A percentile compares a stretch with the other conserved stretches of the same genome.
Evolutionary conservation across 345 rosid species (phyloP).

Genomic region (Streptanthus diversifolius): DNA sequence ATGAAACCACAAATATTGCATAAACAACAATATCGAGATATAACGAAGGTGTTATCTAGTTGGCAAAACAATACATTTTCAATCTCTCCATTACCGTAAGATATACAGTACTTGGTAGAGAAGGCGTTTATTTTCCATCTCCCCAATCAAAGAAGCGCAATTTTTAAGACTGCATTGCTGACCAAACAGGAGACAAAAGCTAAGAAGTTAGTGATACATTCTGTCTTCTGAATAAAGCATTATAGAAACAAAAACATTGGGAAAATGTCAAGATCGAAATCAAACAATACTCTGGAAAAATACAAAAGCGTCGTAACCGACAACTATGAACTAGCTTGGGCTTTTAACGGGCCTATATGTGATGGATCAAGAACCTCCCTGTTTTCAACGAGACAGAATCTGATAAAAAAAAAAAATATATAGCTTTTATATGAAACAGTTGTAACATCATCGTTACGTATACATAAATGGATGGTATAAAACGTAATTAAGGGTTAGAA

Average conservation of each 20-base stretch:
- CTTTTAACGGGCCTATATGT: constrained; percentile 5
- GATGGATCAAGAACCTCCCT: background rate
- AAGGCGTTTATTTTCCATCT: background rate
- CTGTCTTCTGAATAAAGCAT: background rate
- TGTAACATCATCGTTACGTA: background rate
- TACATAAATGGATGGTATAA: too few species aligned
- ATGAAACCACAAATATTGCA: background rate
- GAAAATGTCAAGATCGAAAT: background rate
- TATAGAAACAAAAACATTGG: background rate
- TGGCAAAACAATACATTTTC: background rate
- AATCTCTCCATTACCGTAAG: background rate
- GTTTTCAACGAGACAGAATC: background rate
- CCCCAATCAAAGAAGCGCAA: background rate
- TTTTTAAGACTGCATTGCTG: constrained; percentile 3
- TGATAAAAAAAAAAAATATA: background rate
- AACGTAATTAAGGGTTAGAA: background rate
- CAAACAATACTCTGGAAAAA: background rate
- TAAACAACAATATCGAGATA: background rate
- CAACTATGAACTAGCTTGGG: background rate
- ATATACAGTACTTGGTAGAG: background rate
- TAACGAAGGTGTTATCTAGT: background rate
- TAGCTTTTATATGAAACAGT: background rate
- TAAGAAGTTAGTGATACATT: background rate
- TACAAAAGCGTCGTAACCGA: background rate
- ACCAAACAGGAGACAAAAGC: constrained; percentile 1